Conservation (phyloP, 306 rosid genomes). For the Dryas alaskensis region DNA sequence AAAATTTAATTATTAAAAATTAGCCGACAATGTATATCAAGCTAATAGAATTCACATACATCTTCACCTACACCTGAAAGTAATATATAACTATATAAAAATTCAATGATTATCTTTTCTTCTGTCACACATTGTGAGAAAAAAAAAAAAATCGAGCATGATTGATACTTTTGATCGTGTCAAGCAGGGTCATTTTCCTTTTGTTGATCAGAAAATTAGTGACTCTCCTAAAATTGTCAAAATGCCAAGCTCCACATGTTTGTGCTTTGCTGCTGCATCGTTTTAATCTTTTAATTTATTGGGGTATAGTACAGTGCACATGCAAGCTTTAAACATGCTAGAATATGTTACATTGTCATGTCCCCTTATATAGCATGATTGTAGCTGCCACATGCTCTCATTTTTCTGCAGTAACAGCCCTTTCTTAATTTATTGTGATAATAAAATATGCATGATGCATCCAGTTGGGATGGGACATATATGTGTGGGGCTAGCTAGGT, state of each 20-base stretch:
- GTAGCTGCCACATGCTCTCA: constrained; percentile 49
- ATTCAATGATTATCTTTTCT: too few relatives aligned
- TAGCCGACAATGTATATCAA: too few relatives aligned
- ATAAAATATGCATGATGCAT: not conserved
- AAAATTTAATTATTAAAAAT: too few relatives aligned
- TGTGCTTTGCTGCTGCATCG: constrained; percentile 19
- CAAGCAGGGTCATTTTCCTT: constrained; percentile 11
- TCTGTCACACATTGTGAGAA: too few relatives aligned
- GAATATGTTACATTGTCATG: constrained; percentile 35
- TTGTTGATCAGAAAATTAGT: constrained; percentile 3
- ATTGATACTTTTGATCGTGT: constrained; percentile 7
- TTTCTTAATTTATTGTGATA: constrained; percentile 22
- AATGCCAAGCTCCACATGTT: constrained; percentile 26
- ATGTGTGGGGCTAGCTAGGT: not conserved
- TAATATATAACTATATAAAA: too few relatives aligned
- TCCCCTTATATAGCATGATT: constrained; percentile 31
- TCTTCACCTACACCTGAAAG: too few relatives aligned
- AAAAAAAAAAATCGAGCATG: too few relatives aligned
- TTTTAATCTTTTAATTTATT: constrained; percentile 16
- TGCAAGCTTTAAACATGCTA: constrained; percentile 49
- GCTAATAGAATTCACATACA: too few relatives aligned
- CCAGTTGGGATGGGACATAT: too few relatives aligned
- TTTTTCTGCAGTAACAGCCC: constrained; percentile 28
- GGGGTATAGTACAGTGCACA: constrained; percentile 45
- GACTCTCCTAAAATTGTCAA: constrained; percentile 17